phyloP scores from a whole-genome alignment of 345 rosid species.

The Microcos paniculata region DNA sequence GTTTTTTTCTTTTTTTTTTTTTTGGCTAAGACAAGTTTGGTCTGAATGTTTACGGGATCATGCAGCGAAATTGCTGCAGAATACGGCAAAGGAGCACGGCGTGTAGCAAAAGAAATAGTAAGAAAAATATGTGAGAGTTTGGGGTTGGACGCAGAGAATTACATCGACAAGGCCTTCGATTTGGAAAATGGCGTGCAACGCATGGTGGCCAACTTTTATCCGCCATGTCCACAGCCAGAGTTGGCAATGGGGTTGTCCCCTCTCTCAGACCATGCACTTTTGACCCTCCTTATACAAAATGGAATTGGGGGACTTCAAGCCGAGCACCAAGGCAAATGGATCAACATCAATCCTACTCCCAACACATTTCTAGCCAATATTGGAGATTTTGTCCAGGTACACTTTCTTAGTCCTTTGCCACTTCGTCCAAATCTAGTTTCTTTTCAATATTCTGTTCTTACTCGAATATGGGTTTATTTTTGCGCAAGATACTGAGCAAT shows the following conservation, averaged over 20 bases:
- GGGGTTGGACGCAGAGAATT: constrained; percentile 36
- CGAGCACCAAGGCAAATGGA: constrained; percentile 48
- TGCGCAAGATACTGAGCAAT: constrained; percentile 44
- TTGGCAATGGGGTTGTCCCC: constrained; percentile 58
- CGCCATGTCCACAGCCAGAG: constrained; percentile 59
- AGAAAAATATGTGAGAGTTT: constrained; percentile 51
- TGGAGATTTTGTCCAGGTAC: constrained; percentile 56
- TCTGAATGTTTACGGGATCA: not conserved
- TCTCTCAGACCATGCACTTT: constrained; percentile 59
- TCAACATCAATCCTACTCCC: constrained; percentile 30
- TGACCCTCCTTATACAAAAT: no score
- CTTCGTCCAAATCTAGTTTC: not conserved
- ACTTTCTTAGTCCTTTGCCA: not conserved
- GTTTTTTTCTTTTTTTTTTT: no score
- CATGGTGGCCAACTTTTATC: constrained; percentile 38
- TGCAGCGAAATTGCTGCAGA: constrained; percentile 35
- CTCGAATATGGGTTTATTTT: not conserved
- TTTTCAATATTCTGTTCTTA: not conserved
- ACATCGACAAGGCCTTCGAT: constrained; percentile 29
- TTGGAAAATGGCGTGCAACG: constrained; percentile 33
- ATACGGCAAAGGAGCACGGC: constrained; percentile 29
- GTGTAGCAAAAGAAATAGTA: constrained; percentile 33
- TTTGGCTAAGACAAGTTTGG: not conserved
- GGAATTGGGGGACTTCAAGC: constrained; percentile 48
- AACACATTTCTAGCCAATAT: constrained; percentile 48